Evolutionary conservation across 495 filamentous ascomycete species (phyloP).

Genomic region (Annulohypoxylon nitens): DNA sequence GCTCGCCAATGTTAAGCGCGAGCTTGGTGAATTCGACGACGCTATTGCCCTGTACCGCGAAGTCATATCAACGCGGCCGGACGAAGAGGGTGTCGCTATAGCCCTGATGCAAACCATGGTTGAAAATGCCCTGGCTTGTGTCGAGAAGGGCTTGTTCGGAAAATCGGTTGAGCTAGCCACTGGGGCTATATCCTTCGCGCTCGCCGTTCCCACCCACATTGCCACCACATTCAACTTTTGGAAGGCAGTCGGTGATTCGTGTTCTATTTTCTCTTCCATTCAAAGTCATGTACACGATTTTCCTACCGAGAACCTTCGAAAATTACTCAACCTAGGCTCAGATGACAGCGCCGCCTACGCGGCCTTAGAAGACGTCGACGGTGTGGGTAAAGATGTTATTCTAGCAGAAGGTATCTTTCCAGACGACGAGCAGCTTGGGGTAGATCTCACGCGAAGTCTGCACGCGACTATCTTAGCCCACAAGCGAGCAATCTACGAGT

Average conservation of each 20-base stretch:
- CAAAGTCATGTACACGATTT: conserved; percentile 72
- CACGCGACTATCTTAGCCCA: conserved; percentile 83
- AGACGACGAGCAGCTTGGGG: conserved; percentile 61
- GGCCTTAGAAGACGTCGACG: conserved; percentile 77
- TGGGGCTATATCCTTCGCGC: conserved; percentile 61
- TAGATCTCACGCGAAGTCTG: conserved; percentile 65
- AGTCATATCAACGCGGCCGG: conserved; percentile 73
- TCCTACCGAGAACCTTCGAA: conserved; percentile 65
- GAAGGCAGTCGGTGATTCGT: conserved; percentile 94
- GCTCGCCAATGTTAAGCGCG: conserved; percentile 93
- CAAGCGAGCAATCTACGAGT: conserved; percentile 84
- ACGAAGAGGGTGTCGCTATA: conserved; percentile 87
- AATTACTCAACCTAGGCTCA: conserved; percentile 66
- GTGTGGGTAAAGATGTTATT: conserved; percentile 68
- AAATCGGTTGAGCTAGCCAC: conserved; percentile 76
- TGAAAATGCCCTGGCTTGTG: conserved; percentile 79
- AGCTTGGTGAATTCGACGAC: conserved; percentile 88
- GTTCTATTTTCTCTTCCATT: conserved; percentile 81
- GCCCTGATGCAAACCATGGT: conserved; percentile 88
- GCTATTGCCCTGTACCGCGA: conserved; percentile 80
- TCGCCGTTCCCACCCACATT: conserved; percentile 51
- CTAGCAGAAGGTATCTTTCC: conserved; percentile 57
- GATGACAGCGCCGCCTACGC: conserved; percentile 68
- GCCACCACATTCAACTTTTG: conserved; percentile 90
- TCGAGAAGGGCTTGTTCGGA: conserved; percentile 87